Conservation (phyloP, 163 green algal species). For the Scenedesmus sp. region DNA sequence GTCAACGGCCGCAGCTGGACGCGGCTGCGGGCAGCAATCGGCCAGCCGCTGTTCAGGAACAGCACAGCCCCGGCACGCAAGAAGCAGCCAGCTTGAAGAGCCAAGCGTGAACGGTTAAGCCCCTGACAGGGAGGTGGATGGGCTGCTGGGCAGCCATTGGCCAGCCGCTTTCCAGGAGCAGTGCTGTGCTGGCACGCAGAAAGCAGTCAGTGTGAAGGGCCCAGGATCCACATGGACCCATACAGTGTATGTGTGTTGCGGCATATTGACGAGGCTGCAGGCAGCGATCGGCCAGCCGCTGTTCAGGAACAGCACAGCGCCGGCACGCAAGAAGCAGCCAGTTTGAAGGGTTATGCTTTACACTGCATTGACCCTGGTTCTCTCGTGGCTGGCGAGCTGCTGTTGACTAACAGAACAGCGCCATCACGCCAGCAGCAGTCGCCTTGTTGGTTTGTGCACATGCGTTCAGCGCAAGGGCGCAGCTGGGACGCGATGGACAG, state of each 20-base stretch:
- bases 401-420: slow-evolving; percentile 62
- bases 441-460: no score
- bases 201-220: no score
- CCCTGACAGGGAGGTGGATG: slow-evolving; percentile 76
- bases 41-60: slow-evolving; percentile 84
- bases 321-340: background rate
- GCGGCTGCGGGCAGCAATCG: slow-evolving; percentile 83
- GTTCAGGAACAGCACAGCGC: slow-evolving; percentile 62
- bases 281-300: slow-evolving; percentile 88
- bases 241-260: slow-evolving; percentile 83
- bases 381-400: slow-evolving; percentile 88
- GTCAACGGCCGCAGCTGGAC: slow-evolving; percentile 94
- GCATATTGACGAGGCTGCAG: slow-evolving; percentile 91
- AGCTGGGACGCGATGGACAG: no score
- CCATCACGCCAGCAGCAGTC: no score
- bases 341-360: no score
- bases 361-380: no score
- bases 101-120: background rate
- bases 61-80: background rate
- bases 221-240: no score
- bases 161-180: slow-evolving; percentile 81
- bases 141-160: slow-evolving; percentile 83
- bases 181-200: no score
- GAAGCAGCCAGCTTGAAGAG: background rate
- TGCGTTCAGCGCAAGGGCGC: no score